Conservation (phyloP, 192 early-diverging fungal species). For the Spinellus fusiger region DNA sequence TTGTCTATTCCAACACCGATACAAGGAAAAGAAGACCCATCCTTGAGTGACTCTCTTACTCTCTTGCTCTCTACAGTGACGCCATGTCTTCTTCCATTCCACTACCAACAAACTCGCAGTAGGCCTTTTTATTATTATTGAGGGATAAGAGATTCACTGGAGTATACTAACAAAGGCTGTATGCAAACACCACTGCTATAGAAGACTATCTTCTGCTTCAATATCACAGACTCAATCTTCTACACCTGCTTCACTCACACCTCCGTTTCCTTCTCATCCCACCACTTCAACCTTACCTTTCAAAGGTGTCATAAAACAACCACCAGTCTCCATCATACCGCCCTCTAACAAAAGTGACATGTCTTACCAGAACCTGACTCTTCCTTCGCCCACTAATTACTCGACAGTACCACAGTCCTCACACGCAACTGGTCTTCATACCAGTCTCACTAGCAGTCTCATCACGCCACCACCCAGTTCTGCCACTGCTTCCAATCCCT, state of each 20-base stretch:
- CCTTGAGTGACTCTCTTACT: background rate
- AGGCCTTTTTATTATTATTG: background rate
- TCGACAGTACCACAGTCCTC: background rate
- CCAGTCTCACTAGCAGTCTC: background rate
- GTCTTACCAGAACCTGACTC: background rate
- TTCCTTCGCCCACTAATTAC: background rate
- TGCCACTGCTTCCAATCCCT: background rate
- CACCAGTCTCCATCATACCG: slow-evolving; percentile 16
- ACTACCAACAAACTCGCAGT: background rate
- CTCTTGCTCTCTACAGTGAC: slow-evolving; percentile 1
- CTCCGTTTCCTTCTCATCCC: slow-evolving; percentile 36
- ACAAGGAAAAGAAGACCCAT: slow-evolving; percentile 5
- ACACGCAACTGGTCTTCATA: background rate
- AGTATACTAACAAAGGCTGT: background rate
- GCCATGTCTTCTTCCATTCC: slow-evolving; percentile 1
- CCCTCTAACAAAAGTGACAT: slow-evolving; percentile 22
- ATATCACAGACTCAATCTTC: slow-evolving; percentile 17
- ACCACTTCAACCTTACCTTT: slow-evolving; percentile 27
- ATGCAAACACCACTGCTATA: background rate
- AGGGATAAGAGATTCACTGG: too few relatives aligned
- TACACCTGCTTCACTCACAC: slow-evolving; percentile 29
- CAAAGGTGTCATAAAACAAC: slow-evolving; percentile 21
- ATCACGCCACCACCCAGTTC: background rate
- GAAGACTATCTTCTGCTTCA: slow-evolving; percentile 21
- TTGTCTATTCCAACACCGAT: background rate